Evolutionary conservation across 1,284 basidiomycete species (phyloP).

Genomic region (Kwoniella shivajii): DNA sequence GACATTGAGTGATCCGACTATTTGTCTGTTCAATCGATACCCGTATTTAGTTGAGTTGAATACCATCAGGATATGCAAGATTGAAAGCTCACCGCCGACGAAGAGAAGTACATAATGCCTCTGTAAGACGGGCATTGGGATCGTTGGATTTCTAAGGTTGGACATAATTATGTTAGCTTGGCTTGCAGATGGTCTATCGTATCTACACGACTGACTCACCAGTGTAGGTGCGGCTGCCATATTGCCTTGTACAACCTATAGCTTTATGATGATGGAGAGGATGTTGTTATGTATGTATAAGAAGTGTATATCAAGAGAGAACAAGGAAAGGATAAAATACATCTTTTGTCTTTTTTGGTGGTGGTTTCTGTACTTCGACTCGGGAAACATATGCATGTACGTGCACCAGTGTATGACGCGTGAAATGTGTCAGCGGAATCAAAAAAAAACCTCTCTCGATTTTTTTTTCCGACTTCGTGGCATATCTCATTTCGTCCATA

Average conservation of each 20-base stretch:
- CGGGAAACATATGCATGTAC: too few relatives aligned
- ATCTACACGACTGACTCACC: neutral
- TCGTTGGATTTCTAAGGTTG: conserved; percentile 33
- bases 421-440: too few relatives aligned
- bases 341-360: too few relatives aligned
- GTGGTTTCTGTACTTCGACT: too few relatives aligned
- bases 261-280: too few relatives aligned
- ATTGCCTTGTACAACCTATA: neutral
- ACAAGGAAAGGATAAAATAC: too few relatives aligned
- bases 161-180: neutral
- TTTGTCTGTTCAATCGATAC: conserved; percentile 60
- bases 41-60: neutral
- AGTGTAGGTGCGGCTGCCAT: conserved; percentile 9
- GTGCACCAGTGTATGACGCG: too few relatives aligned
- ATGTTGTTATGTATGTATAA: too few relatives aligned
- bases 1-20: conserved; percentile 82
- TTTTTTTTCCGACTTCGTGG: too few relatives aligned
- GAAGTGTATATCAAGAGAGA: too few relatives aligned
- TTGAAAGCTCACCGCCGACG: conserved; percentile 63
- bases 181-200: neutral
- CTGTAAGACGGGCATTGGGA: conserved; percentile 58
- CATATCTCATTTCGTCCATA: too few relatives aligned
- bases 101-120: conserved; percentile 66
- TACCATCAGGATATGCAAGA: neutral
- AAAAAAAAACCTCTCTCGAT: too few relatives aligned